Evolutionary conservation across 768 basidiomycete genomes (phyloP), one percentile per base, ranked within the genome.

Genomic region (Amanita fuliginea): DNA sequence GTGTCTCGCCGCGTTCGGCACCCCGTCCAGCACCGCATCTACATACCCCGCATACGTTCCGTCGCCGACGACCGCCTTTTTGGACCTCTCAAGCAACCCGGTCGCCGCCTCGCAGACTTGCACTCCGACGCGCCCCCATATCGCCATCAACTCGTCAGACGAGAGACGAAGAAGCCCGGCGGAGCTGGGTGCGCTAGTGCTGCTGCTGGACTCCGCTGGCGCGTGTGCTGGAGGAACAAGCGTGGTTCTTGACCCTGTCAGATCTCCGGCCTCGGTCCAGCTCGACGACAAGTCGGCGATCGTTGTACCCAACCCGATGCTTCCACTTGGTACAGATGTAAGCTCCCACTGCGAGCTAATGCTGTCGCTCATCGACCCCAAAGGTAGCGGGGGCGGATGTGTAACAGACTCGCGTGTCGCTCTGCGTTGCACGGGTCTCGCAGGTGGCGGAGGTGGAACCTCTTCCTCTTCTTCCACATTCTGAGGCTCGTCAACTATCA

Each of bases 41-140:
- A 95, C 76, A 60, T 93, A 93, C 3, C 91, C 90, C 3, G 73
- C 68, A 50, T 86, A 83, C 39, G 86, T 82, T 9, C 93, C 92
- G 58, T 95, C 91, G 4, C 89, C 93, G 24, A 93, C 74, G 35
- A 91, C 71, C 6, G 73, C 60, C 63, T 78, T 83, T 67, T 84
- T 91, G 34, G 87, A 89, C 55, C 83, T 81, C 32, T 86, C 85
- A 53, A 73, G 76, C 46, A 93, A 60, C 35, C 69, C 65, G 13
- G 76, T 74, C 1, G 92, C 90, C 0, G 76, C 72, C 55, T 87
- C 80, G 58, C 78, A 76, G 3, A 95, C 73, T 51, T 80, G 80
- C 3, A 81, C 77, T 9, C 93, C 93, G 1, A 87, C 79, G 24
- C 80, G 77, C 4, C 78, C 77, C 76, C 84, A 84, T 4, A 89